Base-by-base conservation (phyloP, 768 basidiomycete genomes). In the Collybia sordida region DNA sequence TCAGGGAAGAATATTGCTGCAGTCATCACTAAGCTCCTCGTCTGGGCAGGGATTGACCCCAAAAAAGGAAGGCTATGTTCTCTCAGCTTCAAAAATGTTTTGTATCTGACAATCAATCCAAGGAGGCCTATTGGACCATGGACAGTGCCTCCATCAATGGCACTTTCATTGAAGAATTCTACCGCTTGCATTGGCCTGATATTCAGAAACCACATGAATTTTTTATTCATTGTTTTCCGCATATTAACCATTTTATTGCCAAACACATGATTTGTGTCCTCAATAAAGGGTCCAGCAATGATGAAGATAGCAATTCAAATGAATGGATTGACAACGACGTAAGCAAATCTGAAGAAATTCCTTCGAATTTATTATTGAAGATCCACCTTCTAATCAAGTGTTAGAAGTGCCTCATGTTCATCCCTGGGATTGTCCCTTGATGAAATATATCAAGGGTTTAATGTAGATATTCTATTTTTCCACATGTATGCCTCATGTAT, bases 211-310 rank as follows among this genome's bases (percentile, higher is more conserved):
- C 34, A 3, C 21, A 42, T 6, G 54, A 58, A 22, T 23, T 17
- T 15, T n/a, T 37, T 3, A 47, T 64, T 18, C 35, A 47, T 36
- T 63, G 62, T 40, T 56, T 64, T n/a, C 57, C 57, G 0, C 59
- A 63, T 28, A 57, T 63, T n/a, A 40, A 49, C 14, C 53, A 61
- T 46, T 54, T 56, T 11, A 58, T 49, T 44, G 43, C 44, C 3
- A 39, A 47, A 18, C 59, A 59, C 35, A 28, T 47, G 6, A 18
- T 60, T 19, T 45, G 25, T 18, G 45, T 24, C 19, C 27, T 47
- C 9, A 37, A 37, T 24, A 35, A 38, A 6, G 43, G 24, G 17
- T n/a, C n/a, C n/a, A n/a, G n/a, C n/a, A n/a, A n/a, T n/a, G n/a
- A n/a, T n/a, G 8, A 21, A 5, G n/a, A 34, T 31, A 12, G 25